Evolutionary conservation across 257 asterid species (phyloP).

Genomic region (Solanum phureja): DNA sequence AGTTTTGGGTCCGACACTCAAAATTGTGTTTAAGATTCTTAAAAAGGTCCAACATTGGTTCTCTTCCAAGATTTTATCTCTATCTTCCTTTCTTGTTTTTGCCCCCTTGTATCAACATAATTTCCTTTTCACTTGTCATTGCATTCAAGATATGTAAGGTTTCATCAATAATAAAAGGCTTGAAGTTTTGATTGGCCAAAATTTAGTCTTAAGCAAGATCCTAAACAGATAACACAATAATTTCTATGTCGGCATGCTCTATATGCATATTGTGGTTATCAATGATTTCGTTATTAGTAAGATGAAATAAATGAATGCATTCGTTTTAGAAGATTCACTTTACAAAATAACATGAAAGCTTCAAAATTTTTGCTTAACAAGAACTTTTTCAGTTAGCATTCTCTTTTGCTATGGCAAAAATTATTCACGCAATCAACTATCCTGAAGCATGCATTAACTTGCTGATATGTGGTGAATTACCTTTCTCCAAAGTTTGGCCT

Average conservation of each 20-base stretch:
- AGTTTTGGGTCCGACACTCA: neutral
- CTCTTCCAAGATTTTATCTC: neutral
- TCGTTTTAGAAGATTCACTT: neutral
- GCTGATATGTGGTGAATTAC: constrained; percentile 22
- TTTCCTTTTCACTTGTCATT: neutral
- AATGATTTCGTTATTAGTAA: neutral
- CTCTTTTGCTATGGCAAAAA: neutral
- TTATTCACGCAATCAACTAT: neutral
- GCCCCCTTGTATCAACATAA: neutral
- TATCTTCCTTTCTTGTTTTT: neutral
- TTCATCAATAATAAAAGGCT: neutral
- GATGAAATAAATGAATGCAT: neutral
- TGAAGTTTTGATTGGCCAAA: neutral
- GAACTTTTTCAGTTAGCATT: neutral
- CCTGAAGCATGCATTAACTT: constrained; percentile 14
- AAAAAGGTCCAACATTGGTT: neutral
- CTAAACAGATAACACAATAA: neutral
- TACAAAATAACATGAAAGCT: neutral
- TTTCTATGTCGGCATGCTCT: neutral
- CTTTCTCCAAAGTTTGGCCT: constrained; percentile 43
- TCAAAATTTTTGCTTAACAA: neutral
- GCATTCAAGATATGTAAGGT: neutral
- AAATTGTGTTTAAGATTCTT: neutral
- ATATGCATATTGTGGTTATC: neutral
- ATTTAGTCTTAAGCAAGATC: neutral